Evolutionary conservation across 805 yeast genomes (phyloP), one percentile per base, ranked within the genome.

Genomic region (Kregervanrija pseudodelftensis): DNA sequence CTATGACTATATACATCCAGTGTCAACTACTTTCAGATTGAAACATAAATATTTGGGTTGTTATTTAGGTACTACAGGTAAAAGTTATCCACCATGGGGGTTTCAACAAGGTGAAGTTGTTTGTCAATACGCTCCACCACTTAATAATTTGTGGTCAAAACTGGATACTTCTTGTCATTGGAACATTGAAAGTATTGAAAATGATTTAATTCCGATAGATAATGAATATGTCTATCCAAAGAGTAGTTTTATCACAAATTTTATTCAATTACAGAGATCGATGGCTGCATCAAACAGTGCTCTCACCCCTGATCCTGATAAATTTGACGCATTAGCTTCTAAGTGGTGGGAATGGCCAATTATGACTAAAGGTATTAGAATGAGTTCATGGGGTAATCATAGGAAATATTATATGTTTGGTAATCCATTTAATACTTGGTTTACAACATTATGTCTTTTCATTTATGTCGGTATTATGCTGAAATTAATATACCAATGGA

Each of bases 51-150:
- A 63, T 9, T 63, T 88, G 57, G 84, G 85, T 36, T 95, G 97
- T 63, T 90, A 89, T 63, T 69, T 93, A 59, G 85, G 90, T 52
- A 85, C 91, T 11, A 74, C 93, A 10, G 97, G 96, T 38, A 67
- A 70, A 52, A 62, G 77, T 17, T 80, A 90, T 59, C 99, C 99
- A 14, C 80, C 79, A 13, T 93, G 99, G 99, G 99, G 99, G 15
- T 93, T 91, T 76, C 79, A 88, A 61, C 99, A 93, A 71, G 95
- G 96, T 50, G 95, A 85, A 63, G 86, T 85, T 36, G 76, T 80
- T 8, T 85, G 95, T 63, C 77, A 77, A 51, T 58, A 68, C 7
- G 63, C 76, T 0, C 68, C 80, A 57, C 64, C 76, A 28, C 50
- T 63, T 10, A 68, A 69, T 43, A 37, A 44, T 12, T 13, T 52